phyloP scores from a whole-genome alignment of 208 protist genomes.

The Acanthamoeba culbertsoni region DNA sequence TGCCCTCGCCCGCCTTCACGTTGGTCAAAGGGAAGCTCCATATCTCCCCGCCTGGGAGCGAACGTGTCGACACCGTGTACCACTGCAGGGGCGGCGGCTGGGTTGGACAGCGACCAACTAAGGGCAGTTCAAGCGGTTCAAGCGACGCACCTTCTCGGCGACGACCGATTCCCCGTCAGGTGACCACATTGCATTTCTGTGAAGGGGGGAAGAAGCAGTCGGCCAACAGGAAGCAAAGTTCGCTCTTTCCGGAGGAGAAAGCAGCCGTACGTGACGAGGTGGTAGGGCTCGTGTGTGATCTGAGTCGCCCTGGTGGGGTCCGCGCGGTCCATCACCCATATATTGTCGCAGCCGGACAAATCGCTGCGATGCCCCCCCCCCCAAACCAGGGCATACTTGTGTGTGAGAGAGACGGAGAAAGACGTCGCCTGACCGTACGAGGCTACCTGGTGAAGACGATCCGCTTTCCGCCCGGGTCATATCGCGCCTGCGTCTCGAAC shows the following conservation, averaged over 20 bases:
- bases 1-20: neutral
- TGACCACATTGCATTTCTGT: constrained; percentile 19
- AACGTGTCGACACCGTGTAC: constrained; percentile 21
- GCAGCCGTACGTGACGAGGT: neutral
- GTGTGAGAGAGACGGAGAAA: too few species aligned
- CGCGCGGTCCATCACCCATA: neutral
- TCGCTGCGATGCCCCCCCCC: too few species aligned
- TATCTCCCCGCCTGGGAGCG: constrained; percentile 44
- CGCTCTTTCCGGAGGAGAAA: neutral
- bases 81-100: neutral
- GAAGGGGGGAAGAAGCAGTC: neutral
- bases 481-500: neutral
- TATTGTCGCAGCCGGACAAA: constrained; percentile 4
- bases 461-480: neutral
- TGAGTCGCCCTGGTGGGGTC: neutral
- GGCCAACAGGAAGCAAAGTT: neutral
- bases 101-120: neutral
- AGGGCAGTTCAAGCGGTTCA: neutral
- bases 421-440: neutral
- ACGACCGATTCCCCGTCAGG: neutral
- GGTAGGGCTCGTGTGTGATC: neutral
- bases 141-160: constrained; percentile 14
- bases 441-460: neutral
- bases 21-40: neutral
- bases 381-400: too few species aligned